Conservation (phyloP, 768 basidiomycete genomes). For the Amanita rubescens region DNA sequence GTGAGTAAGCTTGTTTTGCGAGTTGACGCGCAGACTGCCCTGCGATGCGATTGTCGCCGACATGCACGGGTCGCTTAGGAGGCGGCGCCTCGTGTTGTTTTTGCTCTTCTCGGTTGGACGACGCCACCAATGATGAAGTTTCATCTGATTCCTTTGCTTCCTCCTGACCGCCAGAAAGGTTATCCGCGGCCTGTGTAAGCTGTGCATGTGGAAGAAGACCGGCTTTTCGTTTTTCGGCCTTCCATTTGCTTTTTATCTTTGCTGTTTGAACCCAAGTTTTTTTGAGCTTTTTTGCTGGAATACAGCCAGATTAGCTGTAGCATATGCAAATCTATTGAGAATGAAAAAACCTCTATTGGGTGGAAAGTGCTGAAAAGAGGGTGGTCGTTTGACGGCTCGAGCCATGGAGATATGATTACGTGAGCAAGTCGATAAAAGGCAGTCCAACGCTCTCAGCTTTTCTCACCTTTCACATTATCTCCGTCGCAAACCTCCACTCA, state of each 20-base stretch:
- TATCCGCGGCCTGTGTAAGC: constrained; percentile 10
- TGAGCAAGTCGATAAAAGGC: constrained; percentile 15
- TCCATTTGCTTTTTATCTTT: constrained; percentile 78
- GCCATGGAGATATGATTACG: neutral
- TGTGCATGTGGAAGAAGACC: constrained; percentile 15
- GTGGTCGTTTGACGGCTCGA: constrained; percentile 41
- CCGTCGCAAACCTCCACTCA: constrained; percentile 36
- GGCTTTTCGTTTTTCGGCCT: constrained; percentile 52
- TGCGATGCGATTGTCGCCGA: constrained; percentile 14
- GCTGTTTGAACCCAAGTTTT: constrained; percentile 69
- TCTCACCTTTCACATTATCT: constrained; percentile 23
- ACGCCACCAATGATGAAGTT: neutral
- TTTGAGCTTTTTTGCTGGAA: constrained; percentile 72
- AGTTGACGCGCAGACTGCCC: constrained; percentile 48
- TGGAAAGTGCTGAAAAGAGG: constrained; percentile 65
- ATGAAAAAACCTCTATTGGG: constrained; percentile 45
- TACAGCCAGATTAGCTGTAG: constrained; percentile 1
- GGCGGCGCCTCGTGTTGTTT: constrained; percentile 8
- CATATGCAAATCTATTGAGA: neutral
- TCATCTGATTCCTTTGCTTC: neutral
- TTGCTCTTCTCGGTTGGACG: neutral
- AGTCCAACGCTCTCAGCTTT: constrained; percentile 15
- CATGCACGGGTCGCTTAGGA: constrained; percentile 11
- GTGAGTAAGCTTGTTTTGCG: constrained; percentile 55
- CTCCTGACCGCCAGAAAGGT: neutral